Percentiles rank a stretch among this genome's conserved stretches.
Conservation (phyloP, 208 protist species). For the Borovskyia barvae region DNA sequence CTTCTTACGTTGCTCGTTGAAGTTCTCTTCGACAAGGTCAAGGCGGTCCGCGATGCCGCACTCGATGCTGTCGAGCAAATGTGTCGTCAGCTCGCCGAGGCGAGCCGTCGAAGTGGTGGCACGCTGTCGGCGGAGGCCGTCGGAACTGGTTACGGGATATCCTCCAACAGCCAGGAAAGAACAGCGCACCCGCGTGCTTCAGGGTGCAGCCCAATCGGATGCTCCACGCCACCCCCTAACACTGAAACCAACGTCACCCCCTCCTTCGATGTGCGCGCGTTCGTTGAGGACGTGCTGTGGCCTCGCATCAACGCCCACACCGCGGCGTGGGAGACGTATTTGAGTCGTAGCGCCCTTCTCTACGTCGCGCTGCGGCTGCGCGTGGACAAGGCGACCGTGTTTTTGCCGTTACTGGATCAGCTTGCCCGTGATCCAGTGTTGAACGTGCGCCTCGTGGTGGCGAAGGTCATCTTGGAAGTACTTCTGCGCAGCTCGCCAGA, state of each 20-base stretch:
- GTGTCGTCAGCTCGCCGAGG: slow-evolving; percentile 26
- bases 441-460: slow-evolving; percentile 79
- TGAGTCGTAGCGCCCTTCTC: slow-evolving; percentile 67
- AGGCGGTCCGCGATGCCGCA: slow-evolving; percentile 66
- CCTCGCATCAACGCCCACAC: slow-evolving; percentile 52
- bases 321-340: slow-evolving; percentile 66
- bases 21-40: slow-evolving; percentile 80
- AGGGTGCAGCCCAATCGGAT: too few species aligned
- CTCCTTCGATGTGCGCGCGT: slow-evolving; percentile 21
- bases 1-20: slow-evolving; percentile 68
- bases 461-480: slow-evolving; percentile 60
- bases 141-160: too few species aligned
- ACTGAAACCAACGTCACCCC: not conserved
- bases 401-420: slow-evolving; percentile 75
- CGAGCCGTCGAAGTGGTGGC: slow-evolving; percentile 10
- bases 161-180: too few species aligned
- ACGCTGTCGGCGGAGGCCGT: too few species aligned
- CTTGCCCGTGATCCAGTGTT: slow-evolving; percentile 65
- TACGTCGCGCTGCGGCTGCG: slow-evolving; percentile 62
- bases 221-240: not conserved
- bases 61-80: slow-evolving; percentile 48
- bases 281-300: slow-evolving; percentile 78
- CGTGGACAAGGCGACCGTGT: slow-evolving; percentile 61
- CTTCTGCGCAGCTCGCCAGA: slow-evolving; percentile 29
- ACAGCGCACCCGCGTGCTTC: too few species aligned